Percentiles rank a stretch among this genome's conserved stretches.
These are phyloP conservation scores for Chaetomiaceae sp. DNA, from an alignment of 2,329 filamentous ascomycete genomes.

Conservation along the genomic window DNA sequence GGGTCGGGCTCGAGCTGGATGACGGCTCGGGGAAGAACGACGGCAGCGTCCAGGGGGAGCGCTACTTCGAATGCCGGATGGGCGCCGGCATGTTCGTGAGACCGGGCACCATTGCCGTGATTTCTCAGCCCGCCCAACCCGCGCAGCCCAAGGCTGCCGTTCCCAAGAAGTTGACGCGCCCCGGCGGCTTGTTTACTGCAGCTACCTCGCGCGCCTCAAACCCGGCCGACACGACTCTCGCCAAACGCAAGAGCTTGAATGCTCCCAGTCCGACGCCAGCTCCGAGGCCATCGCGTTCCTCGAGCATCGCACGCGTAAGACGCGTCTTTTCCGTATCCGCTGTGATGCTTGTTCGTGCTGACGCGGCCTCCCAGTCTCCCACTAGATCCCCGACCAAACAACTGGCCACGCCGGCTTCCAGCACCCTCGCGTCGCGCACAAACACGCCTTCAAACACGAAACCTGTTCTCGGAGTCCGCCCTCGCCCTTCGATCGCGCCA, in stretches of 20 bases:
- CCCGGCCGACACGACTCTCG: conserved; percentile 46
- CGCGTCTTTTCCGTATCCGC: background rate
- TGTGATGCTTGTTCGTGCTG: background rate
- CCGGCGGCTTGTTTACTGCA: conserved; percentile 43
- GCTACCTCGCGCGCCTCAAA: conserved; percentile 35
- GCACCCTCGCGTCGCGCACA: conserved; percentile 55
- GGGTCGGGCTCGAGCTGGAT: conserved; percentile 85
- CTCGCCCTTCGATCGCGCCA: conserved; percentile 50
- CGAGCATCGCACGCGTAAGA: conserved; percentile 53
- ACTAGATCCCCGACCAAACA: conserved; percentile 77
- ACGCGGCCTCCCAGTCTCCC: conserved; percentile 51
- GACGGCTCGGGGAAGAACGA: conserved; percentile 86
- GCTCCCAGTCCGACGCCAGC: conserved; percentile 67
- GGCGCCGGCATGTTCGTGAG: conserved; percentile 79
- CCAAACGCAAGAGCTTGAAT: conserved; percentile 63
- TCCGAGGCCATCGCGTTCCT: conserved; percentile 48
- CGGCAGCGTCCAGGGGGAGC: conserved; percentile 77
- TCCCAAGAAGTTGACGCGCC: conserved; percentile 35
- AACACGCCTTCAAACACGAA: conserved; percentile 55
- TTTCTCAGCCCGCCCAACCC: conserved; percentile 41
- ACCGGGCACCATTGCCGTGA: conserved; percentile 58
- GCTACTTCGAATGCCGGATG: conserved; percentile 82
- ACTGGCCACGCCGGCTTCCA: conserved; percentile 48
- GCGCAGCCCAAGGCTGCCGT: conserved; percentile 4
- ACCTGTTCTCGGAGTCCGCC: conserved; percentile 40